Conservation (phyloP, 2,329 filamentous ascomycete genomes). For the Ophiobolus disseminans region DNA sequence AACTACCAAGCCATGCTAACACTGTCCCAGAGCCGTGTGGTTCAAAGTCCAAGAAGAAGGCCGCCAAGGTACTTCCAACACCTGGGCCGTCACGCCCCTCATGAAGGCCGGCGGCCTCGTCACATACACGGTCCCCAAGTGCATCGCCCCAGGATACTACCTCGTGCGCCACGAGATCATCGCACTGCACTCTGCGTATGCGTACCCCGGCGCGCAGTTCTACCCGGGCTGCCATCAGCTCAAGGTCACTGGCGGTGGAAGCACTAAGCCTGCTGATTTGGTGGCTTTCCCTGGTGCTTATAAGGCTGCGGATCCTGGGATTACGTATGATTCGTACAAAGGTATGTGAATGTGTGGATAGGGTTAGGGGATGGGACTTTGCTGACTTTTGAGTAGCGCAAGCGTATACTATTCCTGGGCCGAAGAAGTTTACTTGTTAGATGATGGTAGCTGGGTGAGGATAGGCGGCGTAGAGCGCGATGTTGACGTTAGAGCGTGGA, state of each 20-base stretch:
- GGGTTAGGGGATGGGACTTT: not conserved
- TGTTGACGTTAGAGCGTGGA: no score
- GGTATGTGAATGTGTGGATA: constrained; percentile 23
- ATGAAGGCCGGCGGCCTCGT: constrained; percentile 55
- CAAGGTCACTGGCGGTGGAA: constrained; percentile 60
- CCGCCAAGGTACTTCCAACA: constrained; percentile 58
- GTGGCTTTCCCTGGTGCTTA: constrained; percentile 65
- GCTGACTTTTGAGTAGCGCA: constrained; percentile 17
- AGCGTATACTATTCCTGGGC: constrained; percentile 39
- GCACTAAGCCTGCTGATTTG: constrained; percentile 48
- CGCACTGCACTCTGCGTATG: constrained; percentile 58
- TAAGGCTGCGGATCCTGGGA: constrained; percentile 57
- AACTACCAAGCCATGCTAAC: constrained; percentile 11
- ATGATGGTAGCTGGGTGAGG: no score
- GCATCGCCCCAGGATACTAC: constrained; percentile 62
- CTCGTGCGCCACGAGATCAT: constrained; percentile 66
- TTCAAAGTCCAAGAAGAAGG: constrained; percentile 63
- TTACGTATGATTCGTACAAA: constrained; percentile 62
- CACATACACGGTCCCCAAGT: constrained; percentile 63
- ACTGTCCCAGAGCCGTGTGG: constrained; percentile 55
- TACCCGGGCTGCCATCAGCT: constrained; percentile 67
- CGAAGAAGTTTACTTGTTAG: constrained; percentile 40
- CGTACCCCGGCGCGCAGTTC: constrained; percentile 63
- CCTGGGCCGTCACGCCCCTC: constrained; percentile 56
- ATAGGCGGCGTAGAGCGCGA: no score